These are phyloP conservation scores for Scheffersomyces quercinus DNA, from an alignment of 1,139 yeast species.

Conservation along the genomic window DNA sequence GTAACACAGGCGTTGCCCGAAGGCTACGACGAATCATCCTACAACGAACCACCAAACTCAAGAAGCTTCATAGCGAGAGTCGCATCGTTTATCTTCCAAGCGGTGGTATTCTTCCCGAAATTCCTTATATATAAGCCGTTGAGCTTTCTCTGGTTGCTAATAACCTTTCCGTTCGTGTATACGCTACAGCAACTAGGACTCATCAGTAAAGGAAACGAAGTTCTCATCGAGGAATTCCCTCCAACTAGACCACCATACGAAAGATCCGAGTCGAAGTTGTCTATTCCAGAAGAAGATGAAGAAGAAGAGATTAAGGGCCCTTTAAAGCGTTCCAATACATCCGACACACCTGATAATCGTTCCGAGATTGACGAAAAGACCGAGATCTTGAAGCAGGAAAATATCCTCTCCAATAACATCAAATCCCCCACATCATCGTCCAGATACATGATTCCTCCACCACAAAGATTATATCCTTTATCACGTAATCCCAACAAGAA, in stretches of 20 bases:
- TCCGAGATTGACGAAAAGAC: conserved; percentile 37
- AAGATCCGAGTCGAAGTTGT: conserved; percentile 5
- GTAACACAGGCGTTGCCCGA: conserved; percentile 1
- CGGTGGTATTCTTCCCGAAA: conserved; percentile 43
- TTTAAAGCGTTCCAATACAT: not conserved
- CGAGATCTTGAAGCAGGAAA: conserved; percentile 43
- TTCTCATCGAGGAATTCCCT: not conserved
- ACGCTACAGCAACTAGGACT: conserved; percentile 24
- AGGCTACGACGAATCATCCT: not conserved
- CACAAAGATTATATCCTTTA: conserved; percentile 46
- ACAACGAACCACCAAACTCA: conserved; percentile 9
- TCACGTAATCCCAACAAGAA: conserved; percentile 41
- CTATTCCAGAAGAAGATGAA: conserved; percentile 5
- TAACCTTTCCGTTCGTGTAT: conserved; percentile 51
- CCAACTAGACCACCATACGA: conserved; percentile 2
- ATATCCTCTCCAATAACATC: conserved; percentile 43
- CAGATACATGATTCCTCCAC: conserved; percentile 50
- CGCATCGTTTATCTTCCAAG: conserved; percentile 7
- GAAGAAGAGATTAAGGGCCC: not conserved
- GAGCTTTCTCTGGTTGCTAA: conserved; percentile 39
- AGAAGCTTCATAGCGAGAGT: not conserved
- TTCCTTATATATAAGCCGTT: conserved; percentile 46
- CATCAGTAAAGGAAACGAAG: conserved; percentile 3
- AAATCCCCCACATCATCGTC: conserved; percentile 60
- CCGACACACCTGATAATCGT: not conserved